Base-by-base conservation (phyloP, 192 early-diverging fungal genomes). In the Phycomyces nitens region DNA sequence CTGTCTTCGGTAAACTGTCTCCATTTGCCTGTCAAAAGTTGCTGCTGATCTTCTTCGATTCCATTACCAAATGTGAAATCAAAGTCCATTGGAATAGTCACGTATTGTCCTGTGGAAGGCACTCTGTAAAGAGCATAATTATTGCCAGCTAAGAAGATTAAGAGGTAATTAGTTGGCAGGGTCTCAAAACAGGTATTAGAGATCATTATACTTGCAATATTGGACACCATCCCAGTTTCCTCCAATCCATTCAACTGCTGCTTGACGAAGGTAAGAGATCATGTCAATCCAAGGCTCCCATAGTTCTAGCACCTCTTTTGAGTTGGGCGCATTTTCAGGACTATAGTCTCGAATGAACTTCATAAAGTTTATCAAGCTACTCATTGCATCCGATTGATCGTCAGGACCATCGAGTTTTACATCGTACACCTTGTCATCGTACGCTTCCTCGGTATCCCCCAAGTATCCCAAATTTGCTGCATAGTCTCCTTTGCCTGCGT, bases 51-150 rank as follows among this genome's bases (percentile, higher is more conserved):
- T 29, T 47, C 26, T 52, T 62, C 61, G 10, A 70, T 24, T 22
- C 78, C 78, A 62, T 80, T 76, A 6, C 78, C 78, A 62, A 80
- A 76, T 1, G 72, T 76, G 18, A 61, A 72, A 47, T 80, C 78
- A 38, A 80, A 80, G 53, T 80, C 78, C 41, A 75, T 76, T 0
- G 78, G 74, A n/a, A 80, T 2, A 63, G 67, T 66, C 26, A 74
- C 57, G 55, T 66, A 71, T 43, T 68, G 65, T 58, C 68, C 70
- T 20, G 60, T 64, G 15, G 59, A 63, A 0, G 63, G 58, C 11
- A 52, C 39, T 3, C 50, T 42, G 11, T 58, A 58, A 5, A 75
- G 12, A 9, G 58, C 42, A 26, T 70, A 75, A 58, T 80, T 77
- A 61, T 73, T 74, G 1, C 71, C 76, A 55, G 65, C 67, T 67